phyloP scores from a whole-genome alignment of 352 stramenopile species.

The Globisporangium uncinulatum region DNA sequence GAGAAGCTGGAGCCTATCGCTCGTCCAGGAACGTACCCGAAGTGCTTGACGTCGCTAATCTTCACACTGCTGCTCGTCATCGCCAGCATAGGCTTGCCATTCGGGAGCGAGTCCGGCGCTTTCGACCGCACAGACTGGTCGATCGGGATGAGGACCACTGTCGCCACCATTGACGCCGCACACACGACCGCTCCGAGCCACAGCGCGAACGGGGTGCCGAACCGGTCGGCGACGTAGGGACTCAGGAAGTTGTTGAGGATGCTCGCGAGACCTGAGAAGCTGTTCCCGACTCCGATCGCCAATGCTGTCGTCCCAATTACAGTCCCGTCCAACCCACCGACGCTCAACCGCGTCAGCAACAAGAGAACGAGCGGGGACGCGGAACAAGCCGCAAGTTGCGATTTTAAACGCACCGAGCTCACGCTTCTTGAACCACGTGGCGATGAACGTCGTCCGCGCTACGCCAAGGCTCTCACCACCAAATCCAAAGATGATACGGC shows the following conservation, averaged over 20 bases:
- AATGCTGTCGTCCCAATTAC: constrained; percentile 29
- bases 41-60: constrained; percentile 37
- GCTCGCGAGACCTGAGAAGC: constrained; percentile 57
- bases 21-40: constrained; percentile 16
- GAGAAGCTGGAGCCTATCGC: not conserved
- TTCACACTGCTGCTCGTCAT: constrained; percentile 15
- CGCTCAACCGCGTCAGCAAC: not conserved
- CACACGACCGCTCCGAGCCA: constrained; percentile 61
- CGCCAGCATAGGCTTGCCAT: constrained; percentile 10
- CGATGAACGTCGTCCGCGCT: constrained; percentile 60
- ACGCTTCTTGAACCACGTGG: constrained; percentile 77
- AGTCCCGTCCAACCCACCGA: not conserved
- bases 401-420: constrained; percentile 38
- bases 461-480: constrained; percentile 80
- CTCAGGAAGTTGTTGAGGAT: constrained; percentile 79
- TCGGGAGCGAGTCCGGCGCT: constrained; percentile 29
- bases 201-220: constrained; percentile 46
- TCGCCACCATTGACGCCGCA: constrained; percentile 31
- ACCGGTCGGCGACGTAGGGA: constrained; percentile 54
- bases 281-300: constrained; percentile 74
- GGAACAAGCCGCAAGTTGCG: not conserved
- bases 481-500: constrained; percentile 77
- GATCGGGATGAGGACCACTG: constrained; percentile 47
- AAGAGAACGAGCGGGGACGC: not conserved
- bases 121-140: constrained; percentile 23